Base-by-base conservation (phyloP, 176 grass and related monocot species). In the Eragrostis curvula region DNA sequence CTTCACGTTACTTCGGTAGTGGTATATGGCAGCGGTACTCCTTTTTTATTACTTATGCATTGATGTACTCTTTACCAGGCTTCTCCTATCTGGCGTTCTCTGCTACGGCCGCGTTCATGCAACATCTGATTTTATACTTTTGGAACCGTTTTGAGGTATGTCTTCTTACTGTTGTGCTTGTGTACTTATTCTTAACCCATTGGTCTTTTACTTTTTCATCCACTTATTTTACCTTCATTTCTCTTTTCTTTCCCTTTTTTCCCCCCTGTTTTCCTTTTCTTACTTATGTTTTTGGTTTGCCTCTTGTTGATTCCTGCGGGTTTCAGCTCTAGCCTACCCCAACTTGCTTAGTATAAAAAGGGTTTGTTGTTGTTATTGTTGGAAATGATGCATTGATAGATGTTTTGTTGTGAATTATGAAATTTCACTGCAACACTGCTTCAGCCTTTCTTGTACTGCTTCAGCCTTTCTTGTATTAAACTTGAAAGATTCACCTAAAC, bases 101-200 rank as follows among this genome's bases (percentile, higher is more conserved):
- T 88, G 89, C 93, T 9, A 96, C 87, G 21, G 96, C 93, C 3
- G 91, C 96, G 49, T 99, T 99, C 85, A 99, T 99, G 93, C 93
- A 96, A 46, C 96, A 99, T 83, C 78, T 99, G 63, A 99, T 99
- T 49, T 83, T 99, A 77, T 99, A 99, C 81, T 99, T 99, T 71
- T 99, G 96, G 96, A 99, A 99, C 64, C 89, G 96, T 58, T 99
- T 99, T 30, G 96, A 99, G 93, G 96, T 96, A 88, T 71, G 52
- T 68, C 36, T 51, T 56, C 24, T 51, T 60, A 42, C 68, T 39
- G 40, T 48, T 70, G 1, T 83, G 48, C 44, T 28, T 52, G 20
- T 68, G 48, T 59, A 41, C 30, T 71, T 58, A 23, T 44, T 43
- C 1, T 56, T 78, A 65, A 5, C 66, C 23, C 11, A n/a, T n/a